These are phyloP conservation scores for Linum tenue DNA, from an alignment of 345 rosid species.

Conservation along the genomic window DNA sequence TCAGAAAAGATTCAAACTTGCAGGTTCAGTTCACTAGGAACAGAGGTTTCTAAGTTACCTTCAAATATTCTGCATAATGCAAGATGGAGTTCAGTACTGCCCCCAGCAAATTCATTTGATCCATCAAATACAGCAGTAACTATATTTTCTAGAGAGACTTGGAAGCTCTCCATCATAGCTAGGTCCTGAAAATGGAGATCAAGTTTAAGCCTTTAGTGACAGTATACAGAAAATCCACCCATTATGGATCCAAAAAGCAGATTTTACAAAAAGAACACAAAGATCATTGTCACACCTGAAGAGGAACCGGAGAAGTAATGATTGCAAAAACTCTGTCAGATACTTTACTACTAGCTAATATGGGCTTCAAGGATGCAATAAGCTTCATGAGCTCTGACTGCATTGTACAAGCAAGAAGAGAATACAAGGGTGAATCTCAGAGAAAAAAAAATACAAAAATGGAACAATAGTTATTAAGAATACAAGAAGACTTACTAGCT, in stretches of 20 bases:
- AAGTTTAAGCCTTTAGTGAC: not conserved
- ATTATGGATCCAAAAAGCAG: slow-evolving; percentile 1
- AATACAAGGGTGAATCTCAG: not conserved
- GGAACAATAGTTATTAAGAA: not conserved
- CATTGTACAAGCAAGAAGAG: slow-evolving; percentile 7
- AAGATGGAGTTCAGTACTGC: slow-evolving; percentile 51
- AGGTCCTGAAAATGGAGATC: slow-evolving; percentile 49
- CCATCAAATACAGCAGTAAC: slow-evolving; percentile 70
- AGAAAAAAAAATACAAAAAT: not conserved
- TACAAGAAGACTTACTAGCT: slow-evolving; percentile 42
- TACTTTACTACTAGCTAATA: slow-evolving; percentile 53
- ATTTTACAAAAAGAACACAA: slow-evolving; percentile 7
- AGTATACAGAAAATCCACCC: slow-evolving; percentile 6
- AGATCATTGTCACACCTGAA: slow-evolving; percentile 44
- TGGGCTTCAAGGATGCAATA: slow-evolving; percentile 58
- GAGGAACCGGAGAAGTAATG: slow-evolving; percentile 48
- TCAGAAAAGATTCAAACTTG: not conserved
- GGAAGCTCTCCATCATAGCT: slow-evolving; percentile 74
- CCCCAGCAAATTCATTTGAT: slow-evolving; percentile 49
- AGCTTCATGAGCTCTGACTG: slow-evolving; percentile 70
- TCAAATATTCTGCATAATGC: slow-evolving; percentile 57
- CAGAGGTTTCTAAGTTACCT: slow-evolving; percentile 33
- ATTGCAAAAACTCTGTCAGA: slow-evolving; percentile 54
- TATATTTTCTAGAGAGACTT: slow-evolving; percentile 63
- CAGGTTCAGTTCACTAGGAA: slow-evolving; percentile 5